These are phyloP conservation scores for Trichomonas tenax DNA, from an alignment of 208 protist species.

Conservation along the genomic window DNA sequence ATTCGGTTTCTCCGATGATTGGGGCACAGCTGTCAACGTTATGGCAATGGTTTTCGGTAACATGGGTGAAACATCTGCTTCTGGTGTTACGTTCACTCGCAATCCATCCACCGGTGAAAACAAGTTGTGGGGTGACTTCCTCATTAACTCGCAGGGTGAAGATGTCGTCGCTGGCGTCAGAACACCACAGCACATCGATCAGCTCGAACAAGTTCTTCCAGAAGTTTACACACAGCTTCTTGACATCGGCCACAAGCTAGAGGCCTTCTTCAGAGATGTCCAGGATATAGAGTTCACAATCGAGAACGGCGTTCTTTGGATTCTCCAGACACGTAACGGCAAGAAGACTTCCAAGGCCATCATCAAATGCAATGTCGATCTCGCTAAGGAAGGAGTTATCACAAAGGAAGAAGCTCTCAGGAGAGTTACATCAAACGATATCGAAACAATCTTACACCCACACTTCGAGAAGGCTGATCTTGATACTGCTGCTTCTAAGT, in stretches of 20 bases:
- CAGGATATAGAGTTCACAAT: not conserved
- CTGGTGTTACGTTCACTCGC: not conserved
- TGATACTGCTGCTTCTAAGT: not conserved
- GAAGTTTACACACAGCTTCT: not conserved
- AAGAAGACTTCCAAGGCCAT: not conserved
- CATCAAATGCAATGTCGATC: not conserved
- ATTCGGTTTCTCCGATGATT: constrained; percentile 54
- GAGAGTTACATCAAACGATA: not conserved
- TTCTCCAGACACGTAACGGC: not conserved
- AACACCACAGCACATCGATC: not conserved
- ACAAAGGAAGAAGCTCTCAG: not conserved
- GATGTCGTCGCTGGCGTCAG: not conserved
- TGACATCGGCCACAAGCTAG: not conserved
- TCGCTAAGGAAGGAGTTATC: not conserved
- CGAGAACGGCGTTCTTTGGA: not conserved
- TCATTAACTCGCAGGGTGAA: not conserved
- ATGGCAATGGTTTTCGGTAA: not conserved
- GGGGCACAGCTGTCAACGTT: not conserved
- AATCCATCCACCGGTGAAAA: not conserved
- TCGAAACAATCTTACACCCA: not conserved
- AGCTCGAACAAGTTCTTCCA: not conserved
- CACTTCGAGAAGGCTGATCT: not conserved
- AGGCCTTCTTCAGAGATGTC: not conserved
- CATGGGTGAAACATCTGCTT: not conserved
- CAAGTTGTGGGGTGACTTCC: not conserved